Conservation (phyloP, 768 basidiomycete genomes). For the Rhizopogon vulgaris region DNA sequence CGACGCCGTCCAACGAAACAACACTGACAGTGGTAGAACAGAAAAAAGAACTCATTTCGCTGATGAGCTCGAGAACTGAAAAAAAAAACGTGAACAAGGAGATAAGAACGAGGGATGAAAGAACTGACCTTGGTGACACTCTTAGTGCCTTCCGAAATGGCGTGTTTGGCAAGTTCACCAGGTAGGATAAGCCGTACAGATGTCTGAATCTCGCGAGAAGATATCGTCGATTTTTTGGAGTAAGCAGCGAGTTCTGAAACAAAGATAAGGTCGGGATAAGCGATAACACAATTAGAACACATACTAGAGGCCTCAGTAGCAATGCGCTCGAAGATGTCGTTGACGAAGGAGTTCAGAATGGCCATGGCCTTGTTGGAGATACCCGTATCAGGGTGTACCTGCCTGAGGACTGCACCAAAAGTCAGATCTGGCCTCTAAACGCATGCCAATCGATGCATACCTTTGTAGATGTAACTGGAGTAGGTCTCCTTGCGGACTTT, state of each 20-base stretch:
- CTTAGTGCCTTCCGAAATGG: constrained; percentile 92
- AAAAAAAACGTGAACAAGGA: neutral
- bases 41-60: constrained; percentile 29
- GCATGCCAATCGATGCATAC: constrained; percentile 26
- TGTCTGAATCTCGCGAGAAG: constrained; percentile 97
- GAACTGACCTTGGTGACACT: constrained; percentile 52
- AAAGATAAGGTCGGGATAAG: neutral
- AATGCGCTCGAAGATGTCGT: constrained; percentile 91
- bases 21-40: constrained; percentile 12
- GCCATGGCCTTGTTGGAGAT: constrained; percentile 97
- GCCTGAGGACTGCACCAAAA: constrained; percentile 68
- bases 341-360: constrained; percentile 88
- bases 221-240: constrained; percentile 99
- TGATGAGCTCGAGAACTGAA: constrained; percentile 39
- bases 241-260: constrained; percentile 85
- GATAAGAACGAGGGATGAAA: too few relatives aligned
- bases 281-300: constrained; percentile 19
- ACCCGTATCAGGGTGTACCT: constrained; percentile 97
- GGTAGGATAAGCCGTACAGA: constrained; percentile 92
- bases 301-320: constrained; percentile 83
- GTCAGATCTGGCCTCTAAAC: constrained; percentile 1
- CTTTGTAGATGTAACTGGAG: constrained; percentile 94
- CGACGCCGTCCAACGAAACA: neutral
- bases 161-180: constrained; percentile 97
- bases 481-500: constrained; percentile 90